These are phyloP conservation scores for Diaporthe sp. DNA, from an alignment of 2,329 filamentous ascomycete species.

Conservation along the genomic window DNA sequence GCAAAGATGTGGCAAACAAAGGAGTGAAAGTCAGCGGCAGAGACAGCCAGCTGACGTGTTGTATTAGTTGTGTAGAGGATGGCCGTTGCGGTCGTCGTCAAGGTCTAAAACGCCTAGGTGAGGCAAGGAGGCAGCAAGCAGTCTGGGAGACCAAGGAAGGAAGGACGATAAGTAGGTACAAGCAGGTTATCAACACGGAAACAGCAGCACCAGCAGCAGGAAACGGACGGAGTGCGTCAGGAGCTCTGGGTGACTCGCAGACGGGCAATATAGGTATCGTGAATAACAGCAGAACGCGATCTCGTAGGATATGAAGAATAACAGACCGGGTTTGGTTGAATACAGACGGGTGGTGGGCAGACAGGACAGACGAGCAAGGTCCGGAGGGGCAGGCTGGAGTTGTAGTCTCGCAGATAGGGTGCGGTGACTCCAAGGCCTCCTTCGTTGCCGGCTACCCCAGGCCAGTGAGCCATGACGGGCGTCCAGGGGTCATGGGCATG, in stretches of 20 bases:
- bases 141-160: slow-evolving; percentile 27
- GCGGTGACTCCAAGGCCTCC: neutral
- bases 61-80: slow-evolving; percentile 24
- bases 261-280: slow-evolving; percentile 34
- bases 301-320: slow-evolving; percentile 33
- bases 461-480: slow-evolving; percentile 12
- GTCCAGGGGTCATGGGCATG: slow-evolving; percentile 7
- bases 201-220: neutral
- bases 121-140: slow-evolving; percentile 20
- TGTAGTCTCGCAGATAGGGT: slow-evolving; percentile 7
- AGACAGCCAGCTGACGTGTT: slow-evolving; percentile 38
- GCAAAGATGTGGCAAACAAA: slow-evolving; percentile 36
- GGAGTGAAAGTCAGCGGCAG: slow-evolving; percentile 39
- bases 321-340: slow-evolving; percentile 34
- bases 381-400: slow-evolving; percentile 8
- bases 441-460: slow-evolving; percentile 25
- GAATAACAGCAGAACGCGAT: slow-evolving; percentile 29
- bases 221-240: slow-evolving; percentile 12
- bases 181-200: slow-evolving; percentile 32
- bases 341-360: neutral
- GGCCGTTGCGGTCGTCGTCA: slow-evolving; percentile 35
- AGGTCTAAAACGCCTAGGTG: slow-evolving; percentile 28
- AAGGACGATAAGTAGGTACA: slow-evolving; percentile 22
- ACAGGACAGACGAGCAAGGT: neutral
- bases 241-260: slow-evolving; percentile 32